A percentile compares a stretch with the other conserved stretches of the same genome.
Evolutionary conservation across 2,329 filamentous ascomycete genomes (phyloP).

Genomic region (Colletotrichum shisoi): DNA sequence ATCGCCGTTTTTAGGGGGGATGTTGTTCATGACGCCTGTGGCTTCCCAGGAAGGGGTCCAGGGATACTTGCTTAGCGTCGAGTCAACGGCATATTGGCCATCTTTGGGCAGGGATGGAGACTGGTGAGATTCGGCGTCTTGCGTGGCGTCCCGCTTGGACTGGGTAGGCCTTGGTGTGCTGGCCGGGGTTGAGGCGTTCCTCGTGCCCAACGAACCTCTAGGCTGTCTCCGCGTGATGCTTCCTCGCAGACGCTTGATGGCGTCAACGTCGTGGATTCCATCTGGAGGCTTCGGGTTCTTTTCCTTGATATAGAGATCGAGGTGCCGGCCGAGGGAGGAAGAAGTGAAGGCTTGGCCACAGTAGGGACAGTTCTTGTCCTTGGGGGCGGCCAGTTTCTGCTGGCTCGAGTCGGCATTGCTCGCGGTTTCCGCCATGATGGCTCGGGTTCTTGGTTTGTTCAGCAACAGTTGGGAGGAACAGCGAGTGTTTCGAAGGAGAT

Average conservation of each 20-base stretch:
- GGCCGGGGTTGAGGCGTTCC: constrained; percentile 68
- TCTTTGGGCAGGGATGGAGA: constrained; percentile 55
- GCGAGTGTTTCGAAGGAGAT: constrained; percentile 14
- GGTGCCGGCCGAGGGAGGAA: constrained; percentile 88
- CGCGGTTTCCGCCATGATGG: constrained; percentile 44
- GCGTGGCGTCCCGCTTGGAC: constrained; percentile 44
- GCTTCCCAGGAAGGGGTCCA: constrained; percentile 74
- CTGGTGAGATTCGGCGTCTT: constrained; percentile 49
- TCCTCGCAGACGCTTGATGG: constrained; percentile 83
- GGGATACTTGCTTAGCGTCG: constrained; percentile 62
- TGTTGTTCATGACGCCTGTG: constrained; percentile 80
- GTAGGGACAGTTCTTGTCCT: constrained; percentile 89
- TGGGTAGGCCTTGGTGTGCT: constrained; percentile 57
- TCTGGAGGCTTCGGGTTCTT: constrained; percentile 90
- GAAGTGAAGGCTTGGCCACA: constrained; percentile 92
- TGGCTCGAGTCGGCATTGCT: constrained; percentile 51
- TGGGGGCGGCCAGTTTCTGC: constrained; percentile 61
- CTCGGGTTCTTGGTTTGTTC: neutral
- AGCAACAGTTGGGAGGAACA: constrained; percentile 4
- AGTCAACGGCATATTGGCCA: constrained; percentile 54
- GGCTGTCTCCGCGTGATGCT: constrained; percentile 87
- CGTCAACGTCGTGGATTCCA: constrained; percentile 87
- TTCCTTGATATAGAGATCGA: constrained; percentile 92
- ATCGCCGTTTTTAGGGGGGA: constrained; percentile 55
- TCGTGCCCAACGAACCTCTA: constrained; percentile 67